Evolutionary conservation across 192 early-diverging fungal species (phyloP).

Genomic region (Glomus cerebriforme): DNA sequence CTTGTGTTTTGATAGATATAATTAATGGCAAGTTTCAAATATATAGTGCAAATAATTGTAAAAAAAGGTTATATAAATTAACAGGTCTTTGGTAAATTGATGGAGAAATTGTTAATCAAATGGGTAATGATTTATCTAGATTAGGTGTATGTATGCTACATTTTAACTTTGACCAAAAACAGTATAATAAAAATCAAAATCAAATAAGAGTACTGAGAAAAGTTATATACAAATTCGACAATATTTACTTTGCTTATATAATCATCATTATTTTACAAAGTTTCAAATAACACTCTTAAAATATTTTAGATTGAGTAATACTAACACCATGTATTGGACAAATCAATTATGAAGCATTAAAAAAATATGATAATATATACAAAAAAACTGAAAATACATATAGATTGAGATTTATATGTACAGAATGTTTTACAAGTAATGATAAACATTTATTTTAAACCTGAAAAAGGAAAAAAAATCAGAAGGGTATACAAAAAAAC

Average conservation of each 20-base stretch:
- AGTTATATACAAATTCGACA: background rate
- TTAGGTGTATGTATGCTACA: background rate
- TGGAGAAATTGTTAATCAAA: background rate
- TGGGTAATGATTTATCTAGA: background rate
- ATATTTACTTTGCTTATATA: background rate
- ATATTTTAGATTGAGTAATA: slow-evolving; percentile 8
- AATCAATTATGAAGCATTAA: background rate
- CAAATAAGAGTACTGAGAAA: background rate
- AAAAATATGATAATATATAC: background rate
- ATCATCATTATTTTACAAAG: background rate
- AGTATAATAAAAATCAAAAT: slow-evolving; percentile 1
- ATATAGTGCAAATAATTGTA: background rate
- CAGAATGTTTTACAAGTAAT: background rate
- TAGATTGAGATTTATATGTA: background rate
- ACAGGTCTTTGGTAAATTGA: background rate
- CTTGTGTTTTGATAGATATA: background rate
- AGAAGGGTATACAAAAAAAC: background rate
- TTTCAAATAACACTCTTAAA: background rate
- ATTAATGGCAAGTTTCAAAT: background rate
- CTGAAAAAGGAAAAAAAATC: background rate
- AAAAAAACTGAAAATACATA: background rate
- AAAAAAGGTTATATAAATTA: background rate
- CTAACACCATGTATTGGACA: background rate
- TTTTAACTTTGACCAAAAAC: background rate
- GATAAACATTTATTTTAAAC: background rate